These are phyloP conservation scores for Pythium aristosporum DNA, from an alignment of 352 stramenopile species.

Conservation along the genomic window DNA sequence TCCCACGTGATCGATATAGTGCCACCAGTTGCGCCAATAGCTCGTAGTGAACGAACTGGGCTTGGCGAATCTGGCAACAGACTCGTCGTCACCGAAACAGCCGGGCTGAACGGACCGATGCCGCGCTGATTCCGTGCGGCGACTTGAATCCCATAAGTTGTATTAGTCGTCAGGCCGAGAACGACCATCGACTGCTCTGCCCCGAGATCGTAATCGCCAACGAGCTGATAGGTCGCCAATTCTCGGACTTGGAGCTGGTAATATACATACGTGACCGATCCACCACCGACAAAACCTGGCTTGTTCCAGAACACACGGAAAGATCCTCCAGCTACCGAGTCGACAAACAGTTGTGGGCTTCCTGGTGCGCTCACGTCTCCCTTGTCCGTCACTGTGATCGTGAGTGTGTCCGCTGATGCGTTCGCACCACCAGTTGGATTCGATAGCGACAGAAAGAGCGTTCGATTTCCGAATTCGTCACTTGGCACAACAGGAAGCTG, in stretches of 20 bases:
- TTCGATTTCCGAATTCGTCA: slow-evolving; percentile 33
- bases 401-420: slow-evolving; percentile 17
- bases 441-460: slow-evolving; percentile 30
- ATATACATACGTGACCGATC: neutral
- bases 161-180: slow-evolving; percentile 28
- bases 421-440: slow-evolving; percentile 31
- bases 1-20: slow-evolving; percentile 32
- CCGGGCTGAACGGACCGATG: slow-evolving; percentile 26
- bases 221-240: neutral
- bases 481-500: slow-evolving; percentile 31
- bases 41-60: slow-evolving; percentile 20
- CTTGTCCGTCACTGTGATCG: slow-evolving; percentile 34
- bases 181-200: slow-evolving; percentile 4
- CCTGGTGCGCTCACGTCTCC: slow-evolving; percentile 43
- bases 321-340: slow-evolving; percentile 29
- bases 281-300: slow-evolving; percentile 32
- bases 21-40: slow-evolving; percentile 27
- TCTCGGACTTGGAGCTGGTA: slow-evolving; percentile 27
- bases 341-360: slow-evolving; percentile 11
- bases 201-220: neutral
- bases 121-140: slow-evolving; percentile 29
- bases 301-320: slow-evolving; percentile 28
- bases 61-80: slow-evolving; percentile 23
- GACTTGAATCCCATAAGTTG: slow-evolving; percentile 30
- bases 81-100: slow-evolving; percentile 23